phyloP scores from a whole-genome alignment of 768 basidiomycete species.

The Lactarius hatsudake region DNA sequence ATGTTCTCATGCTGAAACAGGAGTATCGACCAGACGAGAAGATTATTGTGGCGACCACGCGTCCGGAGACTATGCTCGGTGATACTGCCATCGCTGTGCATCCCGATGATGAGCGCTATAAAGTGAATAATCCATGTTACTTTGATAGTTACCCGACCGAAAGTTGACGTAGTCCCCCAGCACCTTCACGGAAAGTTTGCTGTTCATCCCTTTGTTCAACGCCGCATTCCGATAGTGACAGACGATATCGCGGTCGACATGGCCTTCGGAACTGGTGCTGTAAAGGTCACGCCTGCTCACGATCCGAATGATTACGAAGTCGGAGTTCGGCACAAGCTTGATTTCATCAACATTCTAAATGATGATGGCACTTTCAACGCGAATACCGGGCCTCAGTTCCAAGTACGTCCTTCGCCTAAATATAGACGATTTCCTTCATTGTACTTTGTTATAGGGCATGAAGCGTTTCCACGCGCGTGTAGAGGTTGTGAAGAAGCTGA shows the following conservation, averaged over 20 bases:
- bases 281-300: constrained; percentile 98
- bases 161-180: constrained; percentile 32
- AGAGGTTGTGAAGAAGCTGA: constrained; percentile 77
- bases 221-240: constrained; percentile 83
- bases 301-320: constrained; percentile 98
- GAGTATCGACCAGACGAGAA: neutral
- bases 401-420: constrained; percentile 40
- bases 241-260: constrained; percentile 87
- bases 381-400: constrained; percentile 78
- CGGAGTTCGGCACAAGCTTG: constrained; percentile 79
- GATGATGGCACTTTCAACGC: constrained; percentile 95
- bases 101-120: constrained; percentile 77
- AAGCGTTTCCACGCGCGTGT: constrained; percentile 93
- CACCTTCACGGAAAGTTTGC: constrained; percentile 95
- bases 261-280: constrained; percentile 95
- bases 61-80: constrained; percentile 98
- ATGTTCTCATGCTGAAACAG: neutral
- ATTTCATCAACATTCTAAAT: constrained; percentile 92
- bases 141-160: neutral
- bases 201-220: constrained; percentile 76
- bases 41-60: constrained; percentile 83
- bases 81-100: constrained; percentile 87
- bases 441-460: constrained; percentile 65
- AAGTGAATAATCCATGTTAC: constrained; percentile 38
- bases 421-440: neutral